Evolutionary conservation across 2,329 filamentous ascomycete genomes (phyloP).

Genomic region (Pseudogymnoascus sp.): DNA sequence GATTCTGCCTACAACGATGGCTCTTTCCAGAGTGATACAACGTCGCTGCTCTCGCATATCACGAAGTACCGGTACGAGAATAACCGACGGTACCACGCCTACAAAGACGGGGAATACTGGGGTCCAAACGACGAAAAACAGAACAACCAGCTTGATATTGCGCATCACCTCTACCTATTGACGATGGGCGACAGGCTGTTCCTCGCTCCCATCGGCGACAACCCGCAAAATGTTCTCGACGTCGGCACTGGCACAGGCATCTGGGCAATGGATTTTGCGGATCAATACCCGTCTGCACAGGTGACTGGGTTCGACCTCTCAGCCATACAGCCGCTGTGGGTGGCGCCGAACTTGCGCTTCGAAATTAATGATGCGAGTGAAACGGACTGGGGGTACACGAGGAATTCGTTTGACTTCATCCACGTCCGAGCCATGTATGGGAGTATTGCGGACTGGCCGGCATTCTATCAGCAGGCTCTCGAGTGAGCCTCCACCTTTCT

Average conservation of each 20-base stretch:
- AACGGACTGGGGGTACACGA: conserved; percentile 30
- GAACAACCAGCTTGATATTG: conserved; percentile 23
- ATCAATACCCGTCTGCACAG: conserved; percentile 23
- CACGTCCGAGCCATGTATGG: conserved; percentile 51
- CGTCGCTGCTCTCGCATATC: conserved; percentile 19
- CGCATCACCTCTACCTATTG: conserved; percentile 22
- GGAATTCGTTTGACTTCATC: conserved; percentile 49
- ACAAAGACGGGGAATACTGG: conserved; percentile 34
- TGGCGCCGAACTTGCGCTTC: conserved; percentile 54
- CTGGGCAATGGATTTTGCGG: conserved; percentile 33
- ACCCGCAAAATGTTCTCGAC: conserved; percentile 29
- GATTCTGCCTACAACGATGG: conserved; percentile 9
- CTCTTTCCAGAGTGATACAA: conserved; percentile 11
- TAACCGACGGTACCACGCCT: conserved; percentile 40
- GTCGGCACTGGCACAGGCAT: conserved; percentile 36
- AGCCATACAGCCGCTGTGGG: conserved; percentile 33
- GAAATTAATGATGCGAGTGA: conserved; percentile 52
- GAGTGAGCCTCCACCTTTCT: conserved; percentile 30
- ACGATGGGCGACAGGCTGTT: conserved; percentile 19
- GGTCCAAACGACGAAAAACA: conserved; percentile 25
- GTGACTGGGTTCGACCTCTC: conserved; percentile 28
- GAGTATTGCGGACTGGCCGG: conserved; percentile 46
- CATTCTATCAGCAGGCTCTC: conserved; percentile 42
- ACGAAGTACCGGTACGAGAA: conserved; percentile 33
- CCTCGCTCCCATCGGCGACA: conserved; percentile 24